A percentile compares a stretch with the other conserved stretches of the same genome.
phyloP scores from a whole-genome alignment of 805 yeast species.

The Nakazawaea molendinolei region DNA sequence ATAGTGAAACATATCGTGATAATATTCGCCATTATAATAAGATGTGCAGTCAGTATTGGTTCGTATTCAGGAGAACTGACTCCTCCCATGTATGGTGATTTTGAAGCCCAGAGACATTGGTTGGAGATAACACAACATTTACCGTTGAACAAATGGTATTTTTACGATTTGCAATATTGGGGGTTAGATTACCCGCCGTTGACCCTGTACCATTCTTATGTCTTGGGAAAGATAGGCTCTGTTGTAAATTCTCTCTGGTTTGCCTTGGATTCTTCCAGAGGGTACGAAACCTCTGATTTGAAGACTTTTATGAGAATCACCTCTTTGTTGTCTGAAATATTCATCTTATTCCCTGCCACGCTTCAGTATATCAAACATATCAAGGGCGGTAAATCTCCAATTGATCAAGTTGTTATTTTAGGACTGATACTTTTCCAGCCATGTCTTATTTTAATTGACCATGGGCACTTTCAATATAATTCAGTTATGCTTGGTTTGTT shows the following conservation, averaged over 20 bases:
- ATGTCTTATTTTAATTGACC: slow-evolving; percentile 75
- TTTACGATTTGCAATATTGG: slow-evolving; percentile 87
- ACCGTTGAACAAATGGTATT: slow-evolving; percentile 79
- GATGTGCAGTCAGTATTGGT: slow-evolving; percentile 86
- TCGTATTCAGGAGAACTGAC: slow-evolving; percentile 67
- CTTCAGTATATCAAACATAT: slow-evolving; percentile 63
- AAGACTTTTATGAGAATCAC: slow-evolving; percentile 84
- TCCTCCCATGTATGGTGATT: slow-evolving; percentile 89
- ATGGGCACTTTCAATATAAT: slow-evolving; percentile 96
- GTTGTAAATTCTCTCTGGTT: slow-evolving; percentile 70
- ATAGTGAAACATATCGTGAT: slow-evolving; percentile 74
- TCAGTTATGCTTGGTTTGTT: slow-evolving; percentile 90
- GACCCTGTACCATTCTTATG: slow-evolving; percentile 88
- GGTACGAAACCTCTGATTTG: slow-evolving; percentile 57
- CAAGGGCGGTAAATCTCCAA: slow-evolving; percentile 41
- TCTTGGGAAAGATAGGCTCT: slow-evolving; percentile 68
- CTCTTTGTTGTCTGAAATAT: slow-evolving; percentile 66
- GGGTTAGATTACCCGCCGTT: slow-evolving; percentile 96
- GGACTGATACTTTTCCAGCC: slow-evolving; percentile 85
- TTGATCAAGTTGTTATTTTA: slow-evolving; percentile 71
- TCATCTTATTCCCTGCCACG: slow-evolving; percentile 76
- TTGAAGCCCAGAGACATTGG: slow-evolving; percentile 99
- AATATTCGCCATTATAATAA: slow-evolving; percentile 63
- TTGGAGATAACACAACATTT: slow-evolving; percentile 79
- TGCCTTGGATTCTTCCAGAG: slow-evolving; percentile 64